These are phyloP conservation scores for Cryptosporidium sp. DNA, from an alignment of 169 alveolate species.

Conservation along the genomic window DNA sequence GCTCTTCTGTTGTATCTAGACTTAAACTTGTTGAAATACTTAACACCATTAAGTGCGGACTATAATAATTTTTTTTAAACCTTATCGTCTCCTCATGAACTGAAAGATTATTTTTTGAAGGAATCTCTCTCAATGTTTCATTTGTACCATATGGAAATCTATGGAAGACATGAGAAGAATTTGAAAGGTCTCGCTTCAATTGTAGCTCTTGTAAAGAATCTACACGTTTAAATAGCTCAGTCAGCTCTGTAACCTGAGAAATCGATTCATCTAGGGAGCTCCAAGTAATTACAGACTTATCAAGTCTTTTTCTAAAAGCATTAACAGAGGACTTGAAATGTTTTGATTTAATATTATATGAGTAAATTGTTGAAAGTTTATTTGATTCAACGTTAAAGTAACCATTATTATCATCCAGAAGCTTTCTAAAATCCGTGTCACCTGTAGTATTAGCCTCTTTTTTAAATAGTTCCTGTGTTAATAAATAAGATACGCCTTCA, in stretches of 20 bases:
- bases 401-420: conserved; percentile 39
- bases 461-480: conserved; percentile 32
- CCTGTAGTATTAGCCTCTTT: not conserved
- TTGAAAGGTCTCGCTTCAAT: conserved; percentile 19
- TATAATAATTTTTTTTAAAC: not conserved
- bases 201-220: conserved; percentile 15
- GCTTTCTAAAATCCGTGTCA: conserved; percentile 16
- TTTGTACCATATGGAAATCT: conserved; percentile 57
- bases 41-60: conserved; percentile 15
- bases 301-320: conserved; percentile 15
- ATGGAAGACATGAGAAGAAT: conserved; percentile 19
- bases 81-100: conserved; percentile 2
- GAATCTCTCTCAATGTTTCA: conserved; percentile 35
- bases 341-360: conserved; percentile 40
- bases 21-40: conserved; percentile 24
- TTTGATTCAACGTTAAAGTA: conserved; percentile 35
- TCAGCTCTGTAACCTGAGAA: conserved; percentile 5
- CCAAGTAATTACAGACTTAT: not conserved
- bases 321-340: not conserved
- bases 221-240: not conserved
- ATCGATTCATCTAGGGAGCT: not conserved
- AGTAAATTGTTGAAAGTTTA: conserved; percentile 12
- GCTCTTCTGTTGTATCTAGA: conserved; percentile 14
- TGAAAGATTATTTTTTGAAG: conserved; percentile 7
- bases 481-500: conserved; percentile 26